Evolutionary conservation across 305 asterid genomes (phyloP).

Genomic region (Rubia balearica): DNA sequence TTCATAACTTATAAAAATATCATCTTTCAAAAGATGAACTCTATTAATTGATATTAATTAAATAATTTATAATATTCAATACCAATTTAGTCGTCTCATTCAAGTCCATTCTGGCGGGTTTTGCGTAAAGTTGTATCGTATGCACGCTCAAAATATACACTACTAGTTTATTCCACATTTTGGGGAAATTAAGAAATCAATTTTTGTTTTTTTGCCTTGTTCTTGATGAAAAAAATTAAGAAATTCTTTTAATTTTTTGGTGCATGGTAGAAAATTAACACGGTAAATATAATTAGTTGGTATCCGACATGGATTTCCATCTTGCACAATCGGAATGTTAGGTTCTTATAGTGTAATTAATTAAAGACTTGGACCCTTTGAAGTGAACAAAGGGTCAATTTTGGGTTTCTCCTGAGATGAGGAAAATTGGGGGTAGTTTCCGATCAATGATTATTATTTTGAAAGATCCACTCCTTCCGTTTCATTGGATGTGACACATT

Average conservation of each 20-base stretch:
- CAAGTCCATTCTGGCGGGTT: constrained; percentile 12
- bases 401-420: constrained; percentile 21
- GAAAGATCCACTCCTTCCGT: constrained; percentile 26
- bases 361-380: constrained; percentile 34
- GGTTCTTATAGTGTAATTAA: constrained; percentile 7
- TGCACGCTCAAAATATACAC: not conserved
- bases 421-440: constrained; percentile 19
- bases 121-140: not conserved
- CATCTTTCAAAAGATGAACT: too few relatives aligned
- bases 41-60: too few relatives aligned
- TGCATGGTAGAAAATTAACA: too few relatives aligned
- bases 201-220: too few relatives aligned
- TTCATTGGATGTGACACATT: too few relatives aligned
- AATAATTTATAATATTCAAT: too few relatives aligned
- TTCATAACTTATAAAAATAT: too few relatives aligned
- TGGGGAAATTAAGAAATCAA: too few relatives aligned
- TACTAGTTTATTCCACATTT: too few relatives aligned
- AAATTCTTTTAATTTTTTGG: too few relatives aligned
- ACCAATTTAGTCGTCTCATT: not conserved
- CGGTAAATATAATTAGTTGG: constrained; percentile 6
- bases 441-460: constrained; percentile 15
- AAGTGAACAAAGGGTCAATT: constrained; percentile 49
- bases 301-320: constrained; percentile 22
- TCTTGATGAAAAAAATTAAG: too few relatives aligned
- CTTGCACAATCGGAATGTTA: constrained; percentile 12